Percentiles rank a stretch among this genome's conserved stretches.
These are phyloP conservation scores for Trametes punicea DNA, from an alignment of 768 basidiomycete genomes.

Conservation along the genomic window DNA sequence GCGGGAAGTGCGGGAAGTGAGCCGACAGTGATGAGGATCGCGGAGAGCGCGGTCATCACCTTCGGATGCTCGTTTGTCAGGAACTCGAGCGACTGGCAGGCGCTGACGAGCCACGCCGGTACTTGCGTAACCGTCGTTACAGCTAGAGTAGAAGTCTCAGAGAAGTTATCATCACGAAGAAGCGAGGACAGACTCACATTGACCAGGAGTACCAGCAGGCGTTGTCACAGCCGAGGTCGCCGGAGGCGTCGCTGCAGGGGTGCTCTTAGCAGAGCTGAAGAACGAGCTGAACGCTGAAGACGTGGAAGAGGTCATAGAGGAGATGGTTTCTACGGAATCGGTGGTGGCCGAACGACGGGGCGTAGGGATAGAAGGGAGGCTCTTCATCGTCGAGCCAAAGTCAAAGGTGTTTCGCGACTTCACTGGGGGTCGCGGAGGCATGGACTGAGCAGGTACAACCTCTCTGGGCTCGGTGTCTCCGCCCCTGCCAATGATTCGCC, in stretches of 20 bases:
- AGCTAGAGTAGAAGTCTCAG: conserved; percentile 23
- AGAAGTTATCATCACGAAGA: neutral
- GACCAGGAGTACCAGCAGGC: conserved; percentile 20
- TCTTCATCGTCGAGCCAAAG: conserved; percentile 22
- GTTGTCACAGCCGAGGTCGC: conserved; percentile 12
- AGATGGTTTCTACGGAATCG: conserved; percentile 25
- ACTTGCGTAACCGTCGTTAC: conserved; percentile 52
- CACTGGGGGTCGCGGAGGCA: conserved; percentile 15
- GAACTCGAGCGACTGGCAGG: conserved; percentile 70
- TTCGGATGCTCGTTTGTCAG: conserved; percentile 75
- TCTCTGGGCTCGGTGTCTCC: conserved; percentile 44
- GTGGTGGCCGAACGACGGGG: conserved; percentile 26
- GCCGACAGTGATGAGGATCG: conserved; percentile 76
- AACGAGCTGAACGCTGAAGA: conserved; percentile 15
- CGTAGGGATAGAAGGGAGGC: conserved; percentile 25
- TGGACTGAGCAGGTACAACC: neutral
- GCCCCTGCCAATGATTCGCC: conserved; percentile 46
- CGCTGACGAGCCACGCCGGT: conserved; percentile 75
- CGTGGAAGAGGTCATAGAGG: conserved; percentile 17
- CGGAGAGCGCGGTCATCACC: conserved; percentile 68
- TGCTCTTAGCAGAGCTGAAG: conserved; percentile 14
- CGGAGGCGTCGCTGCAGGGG: conserved; percentile 10
- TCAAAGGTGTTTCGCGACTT: conserved; percentile 24
- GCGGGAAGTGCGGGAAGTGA: conserved; percentile 71
- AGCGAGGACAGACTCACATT: conserved; percentile 9